Percentiles rank a stretch among this genome's conserved stretches.
These are phyloP conservation scores for Salix dunnii DNA, from an alignment of 345 rosid genomes.

Conservation along the genomic window DNA sequence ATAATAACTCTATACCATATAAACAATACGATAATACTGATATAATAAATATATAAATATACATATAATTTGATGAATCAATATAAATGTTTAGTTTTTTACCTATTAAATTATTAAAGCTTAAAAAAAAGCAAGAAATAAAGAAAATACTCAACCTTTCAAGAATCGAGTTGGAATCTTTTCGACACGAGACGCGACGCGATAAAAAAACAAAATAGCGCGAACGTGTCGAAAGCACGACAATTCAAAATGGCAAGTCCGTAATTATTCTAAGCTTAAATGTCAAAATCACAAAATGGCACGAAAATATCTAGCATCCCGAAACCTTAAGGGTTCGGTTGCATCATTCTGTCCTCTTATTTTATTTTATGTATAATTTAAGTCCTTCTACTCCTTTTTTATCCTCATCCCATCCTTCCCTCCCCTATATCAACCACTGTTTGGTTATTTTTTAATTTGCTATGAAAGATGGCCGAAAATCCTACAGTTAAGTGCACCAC, in stretches of 20 bases:
- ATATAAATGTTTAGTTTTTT: no score
- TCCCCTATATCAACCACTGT: no score
- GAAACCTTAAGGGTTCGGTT: accelerated
- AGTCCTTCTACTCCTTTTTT: background rate
- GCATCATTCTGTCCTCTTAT: background rate
- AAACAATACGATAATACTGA: no score
- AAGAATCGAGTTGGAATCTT: background rate
- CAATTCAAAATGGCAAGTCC: constrained; percentile 26
- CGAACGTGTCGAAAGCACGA: background rate
- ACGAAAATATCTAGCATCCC: constrained; percentile 41
- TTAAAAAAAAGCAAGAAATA: background rate
- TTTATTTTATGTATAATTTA: background rate
- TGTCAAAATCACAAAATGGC: background rate
- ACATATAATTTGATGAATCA: no score
- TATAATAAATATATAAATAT: no score
- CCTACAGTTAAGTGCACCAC: no score
- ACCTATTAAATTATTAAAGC: no score
- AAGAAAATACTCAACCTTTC: background rate
- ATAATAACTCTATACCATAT: no score
- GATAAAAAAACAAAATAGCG: background rate
- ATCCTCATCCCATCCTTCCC: background rate
- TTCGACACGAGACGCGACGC: background rate
- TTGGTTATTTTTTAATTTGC: no score
- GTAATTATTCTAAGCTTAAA: constrained; percentile 20
- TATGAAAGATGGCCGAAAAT: no score